Evolutionary conservation across 2,329 filamentous ascomycete genomes (phyloP), one percentile per base, ranked within the genome.

Genomic region (Fusarium beomiforme): DNA sequence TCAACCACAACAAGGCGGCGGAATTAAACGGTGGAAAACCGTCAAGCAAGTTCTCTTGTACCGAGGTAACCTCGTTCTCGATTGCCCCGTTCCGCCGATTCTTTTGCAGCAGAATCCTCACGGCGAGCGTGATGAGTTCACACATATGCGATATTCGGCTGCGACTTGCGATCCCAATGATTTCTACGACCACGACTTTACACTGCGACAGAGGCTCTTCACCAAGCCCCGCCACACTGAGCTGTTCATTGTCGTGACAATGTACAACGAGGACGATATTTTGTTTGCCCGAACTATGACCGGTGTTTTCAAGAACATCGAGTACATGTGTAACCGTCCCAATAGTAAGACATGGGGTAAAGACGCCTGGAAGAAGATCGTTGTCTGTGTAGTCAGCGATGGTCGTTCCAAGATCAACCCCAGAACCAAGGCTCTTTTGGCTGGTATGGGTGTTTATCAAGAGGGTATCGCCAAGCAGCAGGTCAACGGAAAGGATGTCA

Each of bases 231-330:
- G 95, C 59, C 93, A 97, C 78, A 98, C 95, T 0, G 95, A 98
- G 83, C 85, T 98, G 3, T 98, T 98, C 81, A 97, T 98, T 76
- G 95, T 95, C 36, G 90, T 98, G 58, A 98, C 95, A 63, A 98
- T 98, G 95, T 99, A 99, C 85, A 99, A 99, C 79, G 96, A 99
- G 79, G 95, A 99, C 80, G 96, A 99, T 76, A 91, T 98, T 72
- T 86, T 98, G 65, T 98, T 99, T 79, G 94, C 96, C 26, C 91
- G 96, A 43, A 98, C 96, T 8, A 93, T 99, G 93, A 93, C 91
- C 53, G 96, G 96, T 81, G 94, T 99, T 8, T 95, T 98, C 86
- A 98, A 99, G 85, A 99, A 99, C 81, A 93, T 99, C 74, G 95
- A 98, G 81, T 95, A 95, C 85, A 98, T 99, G 93, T 98, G 96